A percentile compares a stretch with the other conserved stretches of the same genome.
Conservation (phyloP, 805 yeast genomes). For the Candida easanensis region DNA sequence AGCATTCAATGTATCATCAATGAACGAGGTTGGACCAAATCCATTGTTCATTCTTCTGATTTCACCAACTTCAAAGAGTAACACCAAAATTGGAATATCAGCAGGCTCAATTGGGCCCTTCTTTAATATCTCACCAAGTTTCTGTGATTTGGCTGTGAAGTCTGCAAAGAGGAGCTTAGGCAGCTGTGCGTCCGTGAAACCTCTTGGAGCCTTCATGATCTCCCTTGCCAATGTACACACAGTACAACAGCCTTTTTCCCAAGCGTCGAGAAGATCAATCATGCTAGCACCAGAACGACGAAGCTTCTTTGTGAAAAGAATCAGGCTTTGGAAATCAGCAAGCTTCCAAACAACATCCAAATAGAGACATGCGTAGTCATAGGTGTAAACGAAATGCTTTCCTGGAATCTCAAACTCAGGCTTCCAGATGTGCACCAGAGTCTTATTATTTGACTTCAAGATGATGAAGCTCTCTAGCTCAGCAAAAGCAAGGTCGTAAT, state of each 20-base stretch:
- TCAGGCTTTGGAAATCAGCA: constrained; percentile 57
- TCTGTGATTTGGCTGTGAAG: constrained; percentile 39
- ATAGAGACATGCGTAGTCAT: constrained; percentile 63
- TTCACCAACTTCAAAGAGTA: constrained; percentile 52
- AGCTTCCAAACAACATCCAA: constrained; percentile 51
- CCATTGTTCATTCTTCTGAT: constrained; percentile 75
- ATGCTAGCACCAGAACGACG: constrained; percentile 76
- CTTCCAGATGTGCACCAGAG: constrained; percentile 85
- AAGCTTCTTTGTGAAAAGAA: constrained; percentile 65
- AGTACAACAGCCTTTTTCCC: constrained; percentile 59
- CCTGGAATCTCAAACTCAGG: constrained; percentile 93
- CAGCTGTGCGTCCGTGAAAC: constrained; percentile 51
- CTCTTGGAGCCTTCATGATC: constrained; percentile 39
- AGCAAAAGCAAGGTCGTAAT: constrained; percentile 51
- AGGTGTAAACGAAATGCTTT: constrained; percentile 78
- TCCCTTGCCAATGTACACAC: constrained; percentile 51
- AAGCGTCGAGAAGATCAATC: constrained; percentile 58
- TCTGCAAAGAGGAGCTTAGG: constrained; percentile 41
- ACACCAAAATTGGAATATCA: constrained; percentile 38
- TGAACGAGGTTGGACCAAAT: constrained; percentile 69
- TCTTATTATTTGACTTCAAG: constrained; percentile 63
- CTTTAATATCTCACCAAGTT: constrained; percentile 26
- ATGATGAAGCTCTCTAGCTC: constrained; percentile 65
- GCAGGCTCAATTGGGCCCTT: constrained; percentile 33
- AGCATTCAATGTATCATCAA: constrained; percentile 71